A percentile compares a stretch with the other conserved stretches of the same genome.
phyloP scores from a whole-genome alignment of 73 alveolate species.

The Paramecium caudatum region DNA sequence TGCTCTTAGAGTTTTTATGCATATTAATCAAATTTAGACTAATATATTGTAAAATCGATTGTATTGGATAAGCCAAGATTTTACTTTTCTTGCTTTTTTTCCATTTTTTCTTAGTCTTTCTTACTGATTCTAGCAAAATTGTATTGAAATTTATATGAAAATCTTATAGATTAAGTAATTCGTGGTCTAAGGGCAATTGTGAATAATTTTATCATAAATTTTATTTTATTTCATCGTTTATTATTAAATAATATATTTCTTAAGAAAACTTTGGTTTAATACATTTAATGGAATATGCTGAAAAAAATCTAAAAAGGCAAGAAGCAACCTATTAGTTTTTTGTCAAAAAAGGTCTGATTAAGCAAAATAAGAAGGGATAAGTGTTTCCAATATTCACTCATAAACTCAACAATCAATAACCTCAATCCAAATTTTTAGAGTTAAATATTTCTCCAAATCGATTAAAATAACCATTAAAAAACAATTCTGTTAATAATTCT shows the following conservation, averaged over 20 bases:
- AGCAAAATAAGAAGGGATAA: conserved; percentile 5
- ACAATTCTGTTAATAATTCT: not conserved
- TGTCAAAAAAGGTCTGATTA: conserved; percentile 19
- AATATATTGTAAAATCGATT: not conserved
- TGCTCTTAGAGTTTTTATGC: not conserved
- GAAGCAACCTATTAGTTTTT: conserved; percentile 11
- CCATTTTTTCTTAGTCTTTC: not conserved
- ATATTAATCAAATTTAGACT: conserved; percentile 7
- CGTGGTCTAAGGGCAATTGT: not conserved
- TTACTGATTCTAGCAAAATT: conserved; percentile 39
- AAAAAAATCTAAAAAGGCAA: not conserved
- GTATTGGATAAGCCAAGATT: not conserved
- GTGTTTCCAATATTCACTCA: conserved; percentile 40
- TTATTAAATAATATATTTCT: not conserved
- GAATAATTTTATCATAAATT: not conserved
- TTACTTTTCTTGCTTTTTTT: conserved; percentile 21
- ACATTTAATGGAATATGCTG: not conserved
- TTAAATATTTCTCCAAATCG: not conserved
- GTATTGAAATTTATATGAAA: not conserved
- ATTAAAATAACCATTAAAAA: not conserved
- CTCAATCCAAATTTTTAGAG: not conserved
- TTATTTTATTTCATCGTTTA: not conserved
- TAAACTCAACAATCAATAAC: not conserved
- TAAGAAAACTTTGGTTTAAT: not conserved
- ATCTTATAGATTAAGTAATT: not conserved